Conservation (phyloP, 257 asterid species). For the Nicotiana tabacum region DNA sequence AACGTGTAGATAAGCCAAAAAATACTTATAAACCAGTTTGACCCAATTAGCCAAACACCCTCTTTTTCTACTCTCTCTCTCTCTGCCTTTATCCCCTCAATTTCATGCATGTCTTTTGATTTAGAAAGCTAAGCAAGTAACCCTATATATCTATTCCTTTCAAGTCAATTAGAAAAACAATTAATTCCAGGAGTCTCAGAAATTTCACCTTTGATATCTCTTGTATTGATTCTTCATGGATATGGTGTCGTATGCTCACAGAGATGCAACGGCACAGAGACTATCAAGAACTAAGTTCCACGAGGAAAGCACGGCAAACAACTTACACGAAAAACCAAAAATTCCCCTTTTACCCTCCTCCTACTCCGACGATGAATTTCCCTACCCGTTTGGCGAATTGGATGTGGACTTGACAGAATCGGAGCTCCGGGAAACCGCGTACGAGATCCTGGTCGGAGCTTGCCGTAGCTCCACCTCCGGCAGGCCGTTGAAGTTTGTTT, state of each 20-base stretch:
- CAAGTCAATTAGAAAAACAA: background rate
- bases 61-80: background rate
- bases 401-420: slow-evolving; percentile 46
- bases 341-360: background rate
- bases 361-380: slow-evolving; percentile 4
- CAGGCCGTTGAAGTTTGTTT: slow-evolving; percentile 64
- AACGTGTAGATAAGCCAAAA: no score
- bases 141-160: background rate
- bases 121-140: background rate
- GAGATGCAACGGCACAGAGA: slow-evolving; percentile 9
- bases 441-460: slow-evolving; percentile 77
- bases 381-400: slow-evolving; percentile 63
- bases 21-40: no score
- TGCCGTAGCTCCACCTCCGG: slow-evolving; percentile 70
- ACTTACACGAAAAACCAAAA: background rate
- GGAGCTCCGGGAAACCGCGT: slow-evolving; percentile 90
- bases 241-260: slow-evolving; percentile 17
- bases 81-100: background rate
- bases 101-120: background rate
- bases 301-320: background rate
- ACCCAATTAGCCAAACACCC: no score
- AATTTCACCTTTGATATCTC: background rate
- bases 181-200: background rate
- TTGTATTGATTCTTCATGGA: slow-evolving; percentile 10
- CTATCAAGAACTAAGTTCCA: slow-evolving; percentile 8